Base-by-base conservation (phyloP, 2,329 filamentous ascomycete species). In the Stagonosporopsis tanaceti region DNA sequence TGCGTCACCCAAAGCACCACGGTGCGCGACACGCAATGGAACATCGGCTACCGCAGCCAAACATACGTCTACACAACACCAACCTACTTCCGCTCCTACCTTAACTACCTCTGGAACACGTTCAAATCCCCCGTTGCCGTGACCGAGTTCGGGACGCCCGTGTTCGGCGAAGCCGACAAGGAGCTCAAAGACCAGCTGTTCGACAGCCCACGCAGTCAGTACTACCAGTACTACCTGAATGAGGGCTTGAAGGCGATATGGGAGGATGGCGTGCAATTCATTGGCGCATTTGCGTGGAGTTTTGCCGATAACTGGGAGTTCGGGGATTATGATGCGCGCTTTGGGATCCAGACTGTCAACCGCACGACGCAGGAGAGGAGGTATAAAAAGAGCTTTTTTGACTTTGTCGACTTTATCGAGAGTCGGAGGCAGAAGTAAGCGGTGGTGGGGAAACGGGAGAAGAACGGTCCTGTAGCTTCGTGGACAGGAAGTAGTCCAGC, bases 381-480 rank as follows among this genome's bases (percentile, higher is more conserved):
- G 37, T 86, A 81, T 50, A 87, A 86, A 75, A 84, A 84, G 76
- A 85, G 82, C 47, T 84, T 86, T 63, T 86, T 86, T 63, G 84
- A 86, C 51, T 68, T 82, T 63, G 81, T 85, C 15, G 82, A 85
- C 63, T 85, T 85, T 56, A 70, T 84, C 7, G 70, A 70, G 50
- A 71, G 68, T 22, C 37, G 54, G 2, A 44, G 54, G 22, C 54
- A 57, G 25, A 50, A 40, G 42, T 45, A 45, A 17, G 28, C 9
- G 42, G 28, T 17, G 35, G 9, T n/a, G n/a, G 12, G 11, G 3
- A 15, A n/a, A 4, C n/a, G n/a, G 12, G 30, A 14, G 12, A 32
- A 14, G 30, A 6, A 2, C 7, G 3, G 28, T 32, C 11, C 6
- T 12, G 30, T 14, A 12, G 7, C 12, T 3, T 12, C 2, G 30